Base-by-base conservation (phyloP, 192 early-diverging fungal genomes). In the Rhizoclosmatium sp. region DNA sequence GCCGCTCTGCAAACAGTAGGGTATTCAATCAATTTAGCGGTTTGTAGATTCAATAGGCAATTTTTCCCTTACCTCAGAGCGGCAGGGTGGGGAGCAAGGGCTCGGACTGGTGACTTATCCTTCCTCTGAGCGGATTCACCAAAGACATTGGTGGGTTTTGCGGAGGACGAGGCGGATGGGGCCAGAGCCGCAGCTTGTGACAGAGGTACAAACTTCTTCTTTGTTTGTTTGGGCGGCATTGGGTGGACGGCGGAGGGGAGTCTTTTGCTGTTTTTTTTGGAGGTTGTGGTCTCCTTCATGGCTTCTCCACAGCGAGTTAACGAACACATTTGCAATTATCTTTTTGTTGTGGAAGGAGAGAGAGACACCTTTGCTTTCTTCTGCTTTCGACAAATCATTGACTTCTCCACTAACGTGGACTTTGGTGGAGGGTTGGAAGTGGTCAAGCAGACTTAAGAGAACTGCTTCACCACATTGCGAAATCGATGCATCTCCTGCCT, bases 191-290 rank as follows among this genome's bases (percentile, higher is more conserved):
- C 71, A 19, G 54, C 71, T 9, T 54, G 21, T 31, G n/a, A 21
- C 9, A 72, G 71, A 7, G 71, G 71, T 42, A 72, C 71, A 59
- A 72, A 72, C 71, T 72, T 72, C 71, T 72, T 72, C 44, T 72
- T 72, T 23, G 39, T 69, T 12, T n/a, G 21, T 54, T 72, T 72
- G 9, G 71, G 71, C 7, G 54, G 54, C 71, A 72, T 72, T 9
- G 54, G 31, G 31, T 31, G 31, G 31, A 31, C 31, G 31, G 31
- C 31, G 54, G 10, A 10, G 54, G 54, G 54, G 10, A 10, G 10
- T 58, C 12, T 10, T 10, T 58, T 10, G 54, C n/a, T 10, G 54
- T n/a, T 16, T 12, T 31, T 12, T 12, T 65, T n/a, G 19, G 64
- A 31, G 64, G 58, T 59, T 21, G 16, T 59, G 14, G 12, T 21